Evolutionary conservation across 345 rosid species (phyloP).

Genomic region (Ceriops tagal): DNA sequence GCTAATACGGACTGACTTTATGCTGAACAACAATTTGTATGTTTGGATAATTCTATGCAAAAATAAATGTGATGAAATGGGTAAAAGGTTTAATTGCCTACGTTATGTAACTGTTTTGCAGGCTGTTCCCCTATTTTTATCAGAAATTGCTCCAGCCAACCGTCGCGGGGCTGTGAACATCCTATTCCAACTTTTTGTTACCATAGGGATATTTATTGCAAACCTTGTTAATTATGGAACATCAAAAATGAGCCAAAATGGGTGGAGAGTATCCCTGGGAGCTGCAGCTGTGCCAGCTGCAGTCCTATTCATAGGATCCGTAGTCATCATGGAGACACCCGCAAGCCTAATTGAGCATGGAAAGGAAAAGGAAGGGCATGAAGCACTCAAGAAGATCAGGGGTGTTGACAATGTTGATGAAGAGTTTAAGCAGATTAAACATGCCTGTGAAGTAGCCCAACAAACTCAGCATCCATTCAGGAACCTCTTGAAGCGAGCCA

Average conservation of each 20-base stretch:
- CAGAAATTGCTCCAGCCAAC: conserved; percentile 19
- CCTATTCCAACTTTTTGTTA: conserved; percentile 21
- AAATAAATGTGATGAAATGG: too few relatives aligned
- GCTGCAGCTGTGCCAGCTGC: conserved; percentile 12
- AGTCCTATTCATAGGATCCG: conserved; percentile 16
- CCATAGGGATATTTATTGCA: conserved; percentile 18
- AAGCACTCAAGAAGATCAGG: conserved; percentile 12
- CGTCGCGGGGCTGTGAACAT: conserved; percentile 25
- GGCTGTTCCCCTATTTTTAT: conserved; percentile 25
- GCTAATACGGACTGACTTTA: not conserved
- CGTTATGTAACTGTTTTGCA: not conserved
- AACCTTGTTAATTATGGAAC: conserved; percentile 19
- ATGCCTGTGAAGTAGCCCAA: conserved; percentile 16
- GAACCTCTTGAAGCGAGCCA: conserved; percentile 5
- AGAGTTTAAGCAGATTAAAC: conserved; percentile 18
- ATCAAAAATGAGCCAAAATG: conserved; percentile 12
- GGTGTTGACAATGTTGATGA: conserved; percentile 21
- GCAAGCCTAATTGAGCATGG: conserved; percentile 16
- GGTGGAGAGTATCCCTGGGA: conserved; percentile 20
- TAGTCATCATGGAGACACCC: conserved; percentile 22
- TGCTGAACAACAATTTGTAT: too few relatives aligned
- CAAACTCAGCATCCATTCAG: conserved; percentile 10
- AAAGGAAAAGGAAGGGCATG: conserved; percentile 1
- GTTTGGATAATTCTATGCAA: too few relatives aligned
- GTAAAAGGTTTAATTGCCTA: not conserved